Conservation (phyloP, 805 yeast species). For the Candida caryicola region DNA sequence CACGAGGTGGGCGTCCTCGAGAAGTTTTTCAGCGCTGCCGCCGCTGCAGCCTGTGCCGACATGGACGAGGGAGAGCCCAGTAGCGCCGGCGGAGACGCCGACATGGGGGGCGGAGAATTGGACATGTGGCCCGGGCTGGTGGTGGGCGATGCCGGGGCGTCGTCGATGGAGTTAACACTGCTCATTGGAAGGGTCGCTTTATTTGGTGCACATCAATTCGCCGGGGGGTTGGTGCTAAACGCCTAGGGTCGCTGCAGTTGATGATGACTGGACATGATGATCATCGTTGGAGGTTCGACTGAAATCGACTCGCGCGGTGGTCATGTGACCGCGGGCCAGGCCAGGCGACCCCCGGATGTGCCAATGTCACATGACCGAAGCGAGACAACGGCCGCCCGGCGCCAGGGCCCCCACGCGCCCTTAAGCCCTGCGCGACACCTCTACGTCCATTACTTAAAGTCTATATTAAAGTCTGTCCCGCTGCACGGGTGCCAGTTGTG, state of each 20-base stretch:
- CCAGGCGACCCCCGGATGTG: background rate
- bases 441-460: no score
- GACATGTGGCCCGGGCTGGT: background rate
- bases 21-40: conserved; percentile 18
- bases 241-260: no score
- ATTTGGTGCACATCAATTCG: no score
- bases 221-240: no score
- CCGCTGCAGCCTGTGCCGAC: conserved; percentile 1
- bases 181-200: background rate
- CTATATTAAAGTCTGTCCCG: no score
- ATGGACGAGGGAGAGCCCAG: no score
- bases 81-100: background rate
- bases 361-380: background rate
- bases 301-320: background rate
- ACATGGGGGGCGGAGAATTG: background rate
- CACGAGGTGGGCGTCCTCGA: conserved; percentile 46
- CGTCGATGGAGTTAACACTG: background rate
- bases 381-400: no score
- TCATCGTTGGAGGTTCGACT: background rate
- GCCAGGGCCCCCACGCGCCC: no score
- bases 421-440: no score
- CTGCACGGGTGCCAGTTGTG: no score
- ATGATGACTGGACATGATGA: background rate
- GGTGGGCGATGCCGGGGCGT: background rate
- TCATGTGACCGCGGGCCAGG: no score